Evolutionary conservation across 2,329 filamentous ascomycete species (phyloP), one percentile per base, ranked within the genome.

Genomic region (Ceratocystis alfenasii): DNA sequence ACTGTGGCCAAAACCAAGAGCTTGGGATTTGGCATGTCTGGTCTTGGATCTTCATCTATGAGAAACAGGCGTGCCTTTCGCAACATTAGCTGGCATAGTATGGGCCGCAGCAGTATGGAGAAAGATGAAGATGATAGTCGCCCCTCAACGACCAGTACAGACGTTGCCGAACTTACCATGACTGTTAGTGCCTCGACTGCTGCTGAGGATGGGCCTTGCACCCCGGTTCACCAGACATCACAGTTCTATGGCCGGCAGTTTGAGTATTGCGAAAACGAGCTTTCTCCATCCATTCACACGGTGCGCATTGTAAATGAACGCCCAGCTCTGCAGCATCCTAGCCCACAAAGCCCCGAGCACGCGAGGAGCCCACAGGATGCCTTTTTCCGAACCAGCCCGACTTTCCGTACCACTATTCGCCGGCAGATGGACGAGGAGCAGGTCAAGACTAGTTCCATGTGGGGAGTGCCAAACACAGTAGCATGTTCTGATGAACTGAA

Each of bases 311-410:
- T 67, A 12, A 60, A 63, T 12, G 64, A 64, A 22, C 63, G 59
- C 22, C 66, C 63, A 4, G 63, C 64, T 25, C n/a, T 67, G 12
- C 66, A 65, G 25, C 66, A 67, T 28, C 66, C 66, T 17, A 67
- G 66, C 28, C 66, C 66, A 10, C 66, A 67, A 22, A 67, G 66
- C n/a, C 62, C 62, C 4, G 62, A 63, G n/a, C 44, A 62, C 33
- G 45, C 20, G 7, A 45, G 62, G 5, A 67, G 66, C 41, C 44
- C 63, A 2, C 63, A 63, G 44, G 63, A 65, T 53, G 66, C 60
- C 6, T 67, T 67, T 63, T 67, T 67, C 57, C 66, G 66, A 17
- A 59, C 59, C 1, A 67, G 66, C 57, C 66, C 66, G 7, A 62
- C 63, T 2, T 67, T 67, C 46, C 66, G 66, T 15, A 59, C 59